Evolutionary conservation across 2,329 filamentous ascomycete genomes (phyloP).

Genomic region (Xylaria sp.): DNA sequence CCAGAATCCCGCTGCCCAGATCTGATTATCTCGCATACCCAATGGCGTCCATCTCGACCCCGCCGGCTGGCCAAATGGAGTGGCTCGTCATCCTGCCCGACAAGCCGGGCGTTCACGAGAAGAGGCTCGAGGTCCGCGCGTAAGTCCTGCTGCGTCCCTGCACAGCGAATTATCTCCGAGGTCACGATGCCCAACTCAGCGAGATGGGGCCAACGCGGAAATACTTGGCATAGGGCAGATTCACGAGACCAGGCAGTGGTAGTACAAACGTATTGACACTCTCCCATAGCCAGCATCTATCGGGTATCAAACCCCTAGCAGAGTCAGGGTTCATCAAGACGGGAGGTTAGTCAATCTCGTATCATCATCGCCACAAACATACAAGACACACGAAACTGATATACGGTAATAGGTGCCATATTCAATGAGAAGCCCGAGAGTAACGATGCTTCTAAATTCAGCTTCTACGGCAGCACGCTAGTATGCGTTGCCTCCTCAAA

Average conservation of each 20-base stretch:
- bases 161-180: neutral
- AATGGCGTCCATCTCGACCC: slow-evolving; percentile 35
- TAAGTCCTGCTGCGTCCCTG: slow-evolving; percentile 44
- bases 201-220: neutral
- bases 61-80: slow-evolving; percentile 37
- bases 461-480: slow-evolving; percentile 77
- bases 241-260: neutral
- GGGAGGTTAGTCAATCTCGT: slow-evolving; percentile 58
- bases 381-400: neutral
- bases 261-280: neutral
- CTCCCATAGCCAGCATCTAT: slow-evolving; percentile 56
- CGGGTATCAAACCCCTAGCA: slow-evolving; percentile 56
- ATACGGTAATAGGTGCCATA: slow-evolving; percentile 59
- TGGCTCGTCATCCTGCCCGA: slow-evolving; percentile 75
- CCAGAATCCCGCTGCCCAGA: neutral
- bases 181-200: neutral
- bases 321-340: slow-evolving; percentile 65
- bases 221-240: neutral
- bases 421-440: slow-evolving; percentile 70
- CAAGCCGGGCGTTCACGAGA: slow-evolving; percentile 62
- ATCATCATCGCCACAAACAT: neutral
- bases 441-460: slow-evolving; percentile 58
- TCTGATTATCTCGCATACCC: slow-evolving; percentile 6
- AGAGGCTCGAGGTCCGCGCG: slow-evolving; percentile 66
- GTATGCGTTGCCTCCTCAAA: slow-evolving; percentile 69